Evolutionary conservation across 2,329 filamentous ascomycete species (phyloP), one percentile per base, ranked within the genome.

Genomic region (Colletotrichum falcatum): DNA sequence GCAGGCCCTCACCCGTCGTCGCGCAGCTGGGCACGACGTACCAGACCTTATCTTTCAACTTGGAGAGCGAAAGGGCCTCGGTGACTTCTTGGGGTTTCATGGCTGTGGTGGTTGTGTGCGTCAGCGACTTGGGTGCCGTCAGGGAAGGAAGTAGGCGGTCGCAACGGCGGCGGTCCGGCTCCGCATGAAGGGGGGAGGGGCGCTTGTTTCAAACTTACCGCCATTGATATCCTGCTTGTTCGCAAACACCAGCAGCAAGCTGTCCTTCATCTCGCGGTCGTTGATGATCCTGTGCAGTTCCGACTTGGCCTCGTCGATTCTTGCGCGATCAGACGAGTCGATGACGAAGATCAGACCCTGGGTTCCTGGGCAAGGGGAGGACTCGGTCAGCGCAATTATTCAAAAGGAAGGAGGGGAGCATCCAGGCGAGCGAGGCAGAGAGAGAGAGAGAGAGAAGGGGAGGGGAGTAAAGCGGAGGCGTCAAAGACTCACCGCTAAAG

Each of bases 301-400:
- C 81, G 94, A 93, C 77, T 92, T 90, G 66, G 96, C 96, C 85
- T 98, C 96, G 67, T 96, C 94, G 82, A 99, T 94, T 80, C 96
- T 92, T 76, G 90, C 91, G 74, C 91, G 93, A 83, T 98, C 96
- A 78, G 94, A 96, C 73, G 93, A 97, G 85, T 99, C 96, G 78
- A 99, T 94, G 76, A 99, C 96, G 86, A 98, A 99, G 85, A 99
- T 98, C 77, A 99, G 89, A 78, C 95, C 96, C 86, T 98, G 96
- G 71, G 96, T 98, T 79, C 95, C 92, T 96, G 80, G 60, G 69
- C 23, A 56, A n/a, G 18, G 20, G 49, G 23, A 35, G 23, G 5
- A 20, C 11, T n/a, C 35, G 35, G 53, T 71, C 42, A 71, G 68
- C 58, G 37, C 26, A 35, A n/a, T 33, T 49, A 48, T 20, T 28